A percentile compares a stretch with the other conserved stretches of the same genome.
Evolutionary conservation across 73 alveolate genomes (phyloP).

Genomic region (Blepharisma japonicum): DNA sequence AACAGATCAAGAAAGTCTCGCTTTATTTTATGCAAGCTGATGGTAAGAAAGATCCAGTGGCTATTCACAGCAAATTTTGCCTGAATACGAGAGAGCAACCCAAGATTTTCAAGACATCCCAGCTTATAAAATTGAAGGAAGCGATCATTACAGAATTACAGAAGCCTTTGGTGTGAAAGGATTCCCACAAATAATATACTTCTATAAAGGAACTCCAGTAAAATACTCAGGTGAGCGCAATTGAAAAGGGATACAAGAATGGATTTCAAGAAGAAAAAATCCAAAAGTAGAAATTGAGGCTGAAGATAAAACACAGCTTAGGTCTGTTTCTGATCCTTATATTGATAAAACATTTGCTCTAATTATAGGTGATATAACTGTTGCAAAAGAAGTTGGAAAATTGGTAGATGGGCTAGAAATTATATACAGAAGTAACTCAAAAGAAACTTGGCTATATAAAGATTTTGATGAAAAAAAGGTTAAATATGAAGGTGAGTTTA

Average conservation of each 20-base stretch:
- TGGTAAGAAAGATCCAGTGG: conserved; percentile 14
- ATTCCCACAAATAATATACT: background rate
- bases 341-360: background rate
- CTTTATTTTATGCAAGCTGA: background rate
- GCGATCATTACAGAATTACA: background rate
- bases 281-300: background rate
- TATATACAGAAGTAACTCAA: background rate
- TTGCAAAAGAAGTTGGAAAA: background rate
- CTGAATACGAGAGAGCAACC: background rate
- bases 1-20: background rate
- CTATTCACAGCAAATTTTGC: background rate
- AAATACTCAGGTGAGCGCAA: background rate
- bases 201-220: background rate
- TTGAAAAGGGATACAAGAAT: background rate
- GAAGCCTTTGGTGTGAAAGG: background rate
- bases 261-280: background rate
- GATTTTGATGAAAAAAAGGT: background rate
- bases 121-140: conserved; percentile 1
- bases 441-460: background rate
- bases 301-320: background rate
- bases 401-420: background rate
- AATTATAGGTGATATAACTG: background rate
- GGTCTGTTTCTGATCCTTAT: background rate
- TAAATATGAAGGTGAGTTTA: background rate
- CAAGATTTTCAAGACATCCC: background rate